Base-by-base conservation (phyloP, 2,329 filamentous ascomycete genomes). In the Fusarium musae region DNA sequence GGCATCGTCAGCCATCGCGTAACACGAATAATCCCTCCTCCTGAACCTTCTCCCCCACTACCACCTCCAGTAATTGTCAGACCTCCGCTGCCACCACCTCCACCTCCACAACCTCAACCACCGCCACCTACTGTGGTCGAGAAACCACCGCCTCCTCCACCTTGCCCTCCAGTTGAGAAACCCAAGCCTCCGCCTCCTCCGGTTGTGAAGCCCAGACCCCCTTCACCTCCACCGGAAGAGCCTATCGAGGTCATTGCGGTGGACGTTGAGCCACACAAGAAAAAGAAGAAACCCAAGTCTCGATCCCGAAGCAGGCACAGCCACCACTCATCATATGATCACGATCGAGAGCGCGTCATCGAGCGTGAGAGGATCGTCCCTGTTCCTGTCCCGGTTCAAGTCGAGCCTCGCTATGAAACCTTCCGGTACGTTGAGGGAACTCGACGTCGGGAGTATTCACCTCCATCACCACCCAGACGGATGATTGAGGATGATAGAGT, bases 361-460 rank as follows among this genome's bases (percentile, higher is more conserved):
- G 87, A 89, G 80, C 83, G 87, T 32, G 87, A 89, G 76, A 82
- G 83, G 58, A 73, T 86, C 53, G 81, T 88, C 21, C 86, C 84
- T 40, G 78, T 84, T 12, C 85, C 83, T 23, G 82, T 85, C 10
- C 83, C 82, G 2, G 82, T 84, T 23, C 81, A 80, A 56, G 78
- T 79, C 28, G 82, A 82, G 73, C 81, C 81, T 40, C 75, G 79
- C 67, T 85, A 84, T 69, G 87, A 87, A 42, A 86, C 86, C 36
- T 89, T 82, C 75, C 85, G 87, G 11, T 88, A 89, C 73, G 83
- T 89, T 54, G 86, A 89, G 65, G 86, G 84, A 1, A 84, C 86
- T 32, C 80, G 84, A 57, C 79, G 83, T 28, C 73, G 69, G 47
- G 43, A 75, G 15, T 74, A 77, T 28, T 76, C 79, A 47, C 72